Conservation (phyloP, 139 green algal species). For the Closterium sp. region DNA sequence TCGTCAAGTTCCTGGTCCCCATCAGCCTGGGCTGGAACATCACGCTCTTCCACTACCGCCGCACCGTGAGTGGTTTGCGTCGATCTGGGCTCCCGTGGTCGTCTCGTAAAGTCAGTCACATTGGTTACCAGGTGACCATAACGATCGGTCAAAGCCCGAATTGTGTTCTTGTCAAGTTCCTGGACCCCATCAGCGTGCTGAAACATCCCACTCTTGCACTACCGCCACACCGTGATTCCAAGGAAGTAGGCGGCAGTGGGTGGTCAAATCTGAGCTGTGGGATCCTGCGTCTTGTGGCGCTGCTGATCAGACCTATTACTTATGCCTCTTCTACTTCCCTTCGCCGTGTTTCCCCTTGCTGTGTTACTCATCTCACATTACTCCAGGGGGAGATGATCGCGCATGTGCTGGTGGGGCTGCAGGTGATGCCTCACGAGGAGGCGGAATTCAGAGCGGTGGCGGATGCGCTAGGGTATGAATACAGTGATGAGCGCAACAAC, state of each 20-base stretch:
- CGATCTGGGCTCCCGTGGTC: not conserved
- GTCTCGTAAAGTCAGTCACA: too few relatives aligned
- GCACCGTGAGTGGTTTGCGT: slow-evolving; percentile 27
- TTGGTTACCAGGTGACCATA: too few relatives aligned
- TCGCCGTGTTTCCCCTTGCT: not conserved
- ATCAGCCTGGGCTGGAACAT: slow-evolving; percentile 83
- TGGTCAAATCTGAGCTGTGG: too few relatives aligned
- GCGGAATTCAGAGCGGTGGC: not conserved
- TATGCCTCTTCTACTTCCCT: not conserved
- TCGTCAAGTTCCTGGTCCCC: slow-evolving; percentile 76
- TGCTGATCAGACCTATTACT: too few relatives aligned
- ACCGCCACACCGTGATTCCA: slow-evolving; percentile 69
- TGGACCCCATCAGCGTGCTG: slow-evolving; percentile 70
- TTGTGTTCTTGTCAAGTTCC: slow-evolving; percentile 72
- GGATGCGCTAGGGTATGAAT: slow-evolving; percentile 35
- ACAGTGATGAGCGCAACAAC: slow-evolving; percentile 43
- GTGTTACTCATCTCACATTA: not conserved
- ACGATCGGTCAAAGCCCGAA: too few relatives aligned
- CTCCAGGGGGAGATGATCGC: slow-evolving; percentile 31
- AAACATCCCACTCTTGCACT: slow-evolving; percentile 98
- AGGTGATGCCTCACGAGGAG: slow-evolving; percentile 32
- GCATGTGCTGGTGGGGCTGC: slow-evolving; percentile 11
- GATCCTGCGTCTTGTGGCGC: too few relatives aligned
- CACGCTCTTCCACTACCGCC: slow-evolving; percentile 96
- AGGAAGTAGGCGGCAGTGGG: too few relatives aligned